Evolutionary conservation across 805 yeast genomes (phyloP).

Genomic region (Candida glaebosa): DNA sequence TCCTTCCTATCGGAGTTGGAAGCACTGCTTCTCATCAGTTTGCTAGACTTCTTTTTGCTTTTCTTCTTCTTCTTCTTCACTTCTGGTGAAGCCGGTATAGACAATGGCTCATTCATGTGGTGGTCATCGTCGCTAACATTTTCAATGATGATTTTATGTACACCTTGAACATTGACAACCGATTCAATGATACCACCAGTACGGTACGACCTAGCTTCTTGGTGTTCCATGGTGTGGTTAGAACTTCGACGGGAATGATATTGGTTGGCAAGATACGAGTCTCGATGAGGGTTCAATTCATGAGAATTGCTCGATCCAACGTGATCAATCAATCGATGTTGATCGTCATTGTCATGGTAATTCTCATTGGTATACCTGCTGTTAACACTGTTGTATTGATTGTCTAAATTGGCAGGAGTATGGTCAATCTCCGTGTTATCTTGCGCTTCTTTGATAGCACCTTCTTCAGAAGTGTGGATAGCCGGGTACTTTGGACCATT

Average conservation of each 20-base stretch:
- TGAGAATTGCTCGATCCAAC: not conserved
- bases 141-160: slow-evolving; percentile 80
- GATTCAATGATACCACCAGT: slow-evolving; percentile 76
- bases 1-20: not conserved
- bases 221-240: slow-evolving; percentile 20
- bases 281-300: not conserved
- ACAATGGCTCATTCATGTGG: not conserved
- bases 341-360: slow-evolving; percentile 5
- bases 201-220: slow-evolving; percentile 36
- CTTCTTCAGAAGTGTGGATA: slow-evolving; percentile 45
- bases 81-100: slow-evolving; percentile 1
- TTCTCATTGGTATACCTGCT: slow-evolving; percentile 11
- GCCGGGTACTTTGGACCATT: slow-evolving; percentile 26
- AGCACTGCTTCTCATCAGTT: slow-evolving; percentile 2
- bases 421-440: slow-evolving; percentile 3
- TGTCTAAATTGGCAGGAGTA: slow-evolving; percentile 9
- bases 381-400: slow-evolving; percentile 9
- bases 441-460: slow-evolving; percentile 28
- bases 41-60: slow-evolving; percentile 6
- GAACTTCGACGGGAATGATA: slow-evolving; percentile 7
- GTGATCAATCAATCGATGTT: not conserved
- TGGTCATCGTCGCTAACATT: slow-evolving; percentile 48
- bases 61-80: slow-evolving; percentile 9
- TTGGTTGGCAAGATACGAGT: not conserved
- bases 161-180: slow-evolving; percentile 79